Conservation (phyloP, 2,329 filamentous ascomycete genomes). For the Epichloe sp. region DNA sequence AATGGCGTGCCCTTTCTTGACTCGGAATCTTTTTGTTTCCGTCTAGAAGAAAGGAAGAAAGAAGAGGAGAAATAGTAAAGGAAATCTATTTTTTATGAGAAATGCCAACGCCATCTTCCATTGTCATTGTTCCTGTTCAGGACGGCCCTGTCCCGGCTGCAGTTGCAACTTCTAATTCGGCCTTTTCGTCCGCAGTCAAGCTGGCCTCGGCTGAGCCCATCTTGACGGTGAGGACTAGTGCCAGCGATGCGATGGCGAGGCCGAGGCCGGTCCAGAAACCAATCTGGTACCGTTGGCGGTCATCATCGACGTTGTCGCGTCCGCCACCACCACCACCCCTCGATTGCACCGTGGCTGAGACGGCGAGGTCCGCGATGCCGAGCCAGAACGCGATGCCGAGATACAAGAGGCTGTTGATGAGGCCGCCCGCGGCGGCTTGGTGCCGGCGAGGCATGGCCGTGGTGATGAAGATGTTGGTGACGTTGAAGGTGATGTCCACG, state of each 20-base stretch:
- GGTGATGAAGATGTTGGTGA: constrained; percentile 66
- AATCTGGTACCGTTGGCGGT: constrained; percentile 43
- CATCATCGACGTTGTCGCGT: constrained; percentile 20
- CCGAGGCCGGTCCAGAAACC: constrained; percentile 55
- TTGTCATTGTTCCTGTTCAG: not conserved
- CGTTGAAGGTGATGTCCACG: constrained; percentile 63
- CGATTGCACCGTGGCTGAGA: constrained; percentile 31
- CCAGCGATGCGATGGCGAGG: constrained; percentile 35
- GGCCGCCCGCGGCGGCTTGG: constrained; percentile 58
- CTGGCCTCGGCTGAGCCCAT: constrained; percentile 42
- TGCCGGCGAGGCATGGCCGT: constrained; percentile 52
- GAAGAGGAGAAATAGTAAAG: not conserved
- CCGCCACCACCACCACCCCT: constrained; percentile 4
- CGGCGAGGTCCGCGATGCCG: constrained; percentile 54
- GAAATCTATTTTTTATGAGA: not conserved
- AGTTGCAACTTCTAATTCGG: constrained; percentile 10
- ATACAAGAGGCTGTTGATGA: constrained; percentile 59
- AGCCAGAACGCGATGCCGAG: constrained; percentile 61
- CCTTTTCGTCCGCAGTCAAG: constrained; percentile 44
- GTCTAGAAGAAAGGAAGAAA: not conserved
- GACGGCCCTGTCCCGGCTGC: constrained; percentile 13
- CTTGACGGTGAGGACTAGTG: constrained; percentile 42
- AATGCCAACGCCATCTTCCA: not conserved
- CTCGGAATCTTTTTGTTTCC: too few relatives aligned
- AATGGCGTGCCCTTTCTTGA: too few relatives aligned